Evolutionary conservation across 768 basidiomycete genomes (phyloP).

Genomic region (Atractiella rhizophila): DNA sequence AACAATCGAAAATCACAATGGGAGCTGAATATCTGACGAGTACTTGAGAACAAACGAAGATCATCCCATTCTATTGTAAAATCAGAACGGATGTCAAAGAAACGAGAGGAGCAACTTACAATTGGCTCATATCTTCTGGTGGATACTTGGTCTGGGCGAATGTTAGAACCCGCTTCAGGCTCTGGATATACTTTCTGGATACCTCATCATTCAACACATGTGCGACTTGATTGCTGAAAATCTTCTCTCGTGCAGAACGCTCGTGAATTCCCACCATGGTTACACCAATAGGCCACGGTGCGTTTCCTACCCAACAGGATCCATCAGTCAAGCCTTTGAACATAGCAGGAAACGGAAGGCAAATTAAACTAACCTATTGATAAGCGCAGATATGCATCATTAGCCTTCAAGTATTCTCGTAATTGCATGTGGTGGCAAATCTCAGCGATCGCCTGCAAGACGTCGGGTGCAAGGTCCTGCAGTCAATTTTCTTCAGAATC

Average conservation of each 20-base stretch:
- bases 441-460: conserved; percentile 56
- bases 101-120: not conserved
- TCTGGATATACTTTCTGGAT: conserved; percentile 94
- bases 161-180: conserved; percentile 72
- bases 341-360: too few species aligned
- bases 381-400: conserved; percentile 85
- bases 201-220: conserved; percentile 98
- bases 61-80: not conserved
- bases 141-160: conserved; percentile 93
- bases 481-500: not conserved
- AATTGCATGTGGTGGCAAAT: conserved; percentile 93
- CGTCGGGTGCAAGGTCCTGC: conserved; percentile 51
- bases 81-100: not conserved
- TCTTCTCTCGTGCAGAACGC: conserved; percentile 90
- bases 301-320: too few species aligned
- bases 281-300: conserved; percentile 98
- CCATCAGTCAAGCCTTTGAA: too few species aligned
- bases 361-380: too few species aligned
- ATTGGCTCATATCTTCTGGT: conserved; percentile 43
- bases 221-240: conserved; percentile 85
- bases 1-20: too few species aligned
- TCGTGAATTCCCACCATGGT: conserved; percentile 97
- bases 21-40: too few species aligned
- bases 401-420: conserved; percentile 80
- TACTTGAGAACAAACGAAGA: too few species aligned